A percentile compares a stretch with the other conserved stretches of the same genome.
phyloP scores from a whole-genome alignment of 805 yeast species.

The Yamadazyma laniorum region DNA sequence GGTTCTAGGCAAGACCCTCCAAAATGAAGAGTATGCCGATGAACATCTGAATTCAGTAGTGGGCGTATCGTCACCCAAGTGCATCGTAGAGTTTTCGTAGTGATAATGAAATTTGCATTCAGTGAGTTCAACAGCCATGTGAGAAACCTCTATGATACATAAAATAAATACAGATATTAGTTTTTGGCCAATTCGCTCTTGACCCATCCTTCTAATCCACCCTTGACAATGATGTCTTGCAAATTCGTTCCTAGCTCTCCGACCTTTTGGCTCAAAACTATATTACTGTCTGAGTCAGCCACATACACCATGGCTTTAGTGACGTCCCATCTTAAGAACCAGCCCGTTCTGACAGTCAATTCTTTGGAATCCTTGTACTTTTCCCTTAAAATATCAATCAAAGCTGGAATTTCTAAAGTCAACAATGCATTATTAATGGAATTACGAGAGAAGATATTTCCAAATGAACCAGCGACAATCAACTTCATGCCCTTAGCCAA shows the following conservation, averaged over 20 bases:
- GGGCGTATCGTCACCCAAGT: too few relatives aligned
- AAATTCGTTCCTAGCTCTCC: slow-evolving; percentile 94
- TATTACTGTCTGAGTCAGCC: slow-evolving; percentile 58
- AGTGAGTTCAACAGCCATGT: too few relatives aligned
- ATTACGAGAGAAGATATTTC: slow-evolving; percentile 94
- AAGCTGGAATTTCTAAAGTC: slow-evolving; percentile 88
- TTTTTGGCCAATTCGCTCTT: slow-evolving; percentile 54
- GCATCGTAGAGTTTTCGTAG: too few relatives aligned
- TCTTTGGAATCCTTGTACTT: slow-evolving; percentile 59
- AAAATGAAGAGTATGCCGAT: not conserved
- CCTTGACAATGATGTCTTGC: slow-evolving; percentile 95
- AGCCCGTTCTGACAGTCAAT: slow-evolving; percentile 91
- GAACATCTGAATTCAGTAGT: not conserved
- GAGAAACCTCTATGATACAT: slow-evolving; percentile 1
- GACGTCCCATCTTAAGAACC: slow-evolving; percentile 92
- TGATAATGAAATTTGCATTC: too few relatives aligned
- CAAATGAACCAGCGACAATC: slow-evolving; percentile 96
- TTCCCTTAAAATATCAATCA: slow-evolving; percentile 73
- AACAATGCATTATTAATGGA: slow-evolving; percentile 93
- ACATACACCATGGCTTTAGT: slow-evolving; percentile 79
- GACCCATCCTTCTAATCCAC: slow-evolving; percentile 99
- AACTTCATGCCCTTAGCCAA: slow-evolving; percentile 89
- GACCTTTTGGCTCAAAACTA: slow-evolving; percentile 78
- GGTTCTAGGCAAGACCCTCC: slow-evolving; percentile 6
- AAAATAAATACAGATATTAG: slow-evolving; percentile 1